These are phyloP conservation scores for Argentina anserina DNA, from an alignment of 306 rosid species.

Conservation along the genomic window DNA sequence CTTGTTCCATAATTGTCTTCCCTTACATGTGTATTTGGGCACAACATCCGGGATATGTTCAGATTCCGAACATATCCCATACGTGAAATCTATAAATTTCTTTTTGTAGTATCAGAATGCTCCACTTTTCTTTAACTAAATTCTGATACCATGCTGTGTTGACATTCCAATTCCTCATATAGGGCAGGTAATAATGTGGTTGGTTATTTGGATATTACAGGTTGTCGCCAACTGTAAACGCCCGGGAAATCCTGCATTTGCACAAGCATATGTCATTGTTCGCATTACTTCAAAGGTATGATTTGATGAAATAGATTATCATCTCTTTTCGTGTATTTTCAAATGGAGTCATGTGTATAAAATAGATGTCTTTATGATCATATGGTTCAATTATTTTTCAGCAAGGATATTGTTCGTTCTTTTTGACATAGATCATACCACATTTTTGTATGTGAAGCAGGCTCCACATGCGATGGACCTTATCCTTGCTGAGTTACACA, in stretches of 20 bases:
- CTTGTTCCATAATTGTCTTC: slow-evolving; percentile 6
- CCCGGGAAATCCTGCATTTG: slow-evolving; percentile 60
- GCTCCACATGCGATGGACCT: slow-evolving; percentile 70
- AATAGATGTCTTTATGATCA: neutral
- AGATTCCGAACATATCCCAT: neutral
- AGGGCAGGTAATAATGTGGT: neutral
- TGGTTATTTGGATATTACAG: slow-evolving; percentile 37
- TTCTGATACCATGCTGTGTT: neutral
- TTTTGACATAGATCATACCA: slow-evolving; percentile 5
- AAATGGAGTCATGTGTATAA: neutral
- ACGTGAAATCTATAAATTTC: neutral
- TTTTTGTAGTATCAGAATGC: neutral
- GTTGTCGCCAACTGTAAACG: slow-evolving; percentile 47
- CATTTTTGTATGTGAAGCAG: slow-evolving; percentile 39
- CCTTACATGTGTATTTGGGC: neutral
- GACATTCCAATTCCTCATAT: neutral
- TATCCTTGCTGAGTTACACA: slow-evolving; percentile 82
- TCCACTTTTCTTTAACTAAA: neutral
- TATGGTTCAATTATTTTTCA: neutral
- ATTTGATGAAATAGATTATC: slow-evolving; percentile 4
- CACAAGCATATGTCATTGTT: slow-evolving; percentile 67
- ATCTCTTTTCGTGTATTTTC: neutral
- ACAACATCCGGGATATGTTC: neutral
- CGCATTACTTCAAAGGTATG: slow-evolving; percentile 76
- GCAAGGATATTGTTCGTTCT: neutral